These are phyloP conservation scores for Russula olivacea DNA, from an alignment of 768 basidiomycete species.

Conservation along the genomic window DNA sequence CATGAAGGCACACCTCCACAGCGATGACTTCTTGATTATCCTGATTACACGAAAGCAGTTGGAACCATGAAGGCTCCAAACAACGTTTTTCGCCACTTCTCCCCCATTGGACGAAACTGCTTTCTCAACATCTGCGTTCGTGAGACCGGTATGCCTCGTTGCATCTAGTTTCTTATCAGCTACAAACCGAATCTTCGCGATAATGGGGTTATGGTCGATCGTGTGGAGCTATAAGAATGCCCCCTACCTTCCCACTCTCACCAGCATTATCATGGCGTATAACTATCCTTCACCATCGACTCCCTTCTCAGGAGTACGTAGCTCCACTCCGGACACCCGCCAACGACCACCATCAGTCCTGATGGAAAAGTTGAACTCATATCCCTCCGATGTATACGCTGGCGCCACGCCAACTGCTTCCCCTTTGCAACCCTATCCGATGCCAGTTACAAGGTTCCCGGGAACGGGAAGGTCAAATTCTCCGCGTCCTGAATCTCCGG, in stretches of 20 bases:
- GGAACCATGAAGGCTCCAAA: not conserved
- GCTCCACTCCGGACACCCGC: not conserved
- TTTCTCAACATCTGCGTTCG: not conserved
- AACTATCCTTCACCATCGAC: constrained; percentile 4
- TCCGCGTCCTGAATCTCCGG: not conserved
- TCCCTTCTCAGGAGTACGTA: constrained; percentile 3
- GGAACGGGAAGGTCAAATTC: not conserved
- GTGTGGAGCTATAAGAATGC: constrained; percentile 7
- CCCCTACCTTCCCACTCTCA: not conserved
- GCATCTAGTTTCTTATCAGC: not conserved
- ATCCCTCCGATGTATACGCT: constrained; percentile 1
- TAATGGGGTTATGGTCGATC: not conserved
- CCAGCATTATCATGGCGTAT: constrained; percentile 9
- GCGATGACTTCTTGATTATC: constrained; percentile 1
- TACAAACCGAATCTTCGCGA: not conserved
- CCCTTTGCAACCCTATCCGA: not conserved
- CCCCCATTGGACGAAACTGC: not conserved
- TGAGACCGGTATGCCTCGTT: not conserved
- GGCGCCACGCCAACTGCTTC: not conserved
- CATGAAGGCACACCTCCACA: not conserved
- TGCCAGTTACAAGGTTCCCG: not conserved
- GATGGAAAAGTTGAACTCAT: not conserved
- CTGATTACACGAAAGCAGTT: not conserved
- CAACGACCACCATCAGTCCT: not conserved
- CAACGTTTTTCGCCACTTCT: not conserved